Base-by-base conservation (phyloP, 495 filamentous ascomycete genomes). In the Echria macrotheca region DNA sequence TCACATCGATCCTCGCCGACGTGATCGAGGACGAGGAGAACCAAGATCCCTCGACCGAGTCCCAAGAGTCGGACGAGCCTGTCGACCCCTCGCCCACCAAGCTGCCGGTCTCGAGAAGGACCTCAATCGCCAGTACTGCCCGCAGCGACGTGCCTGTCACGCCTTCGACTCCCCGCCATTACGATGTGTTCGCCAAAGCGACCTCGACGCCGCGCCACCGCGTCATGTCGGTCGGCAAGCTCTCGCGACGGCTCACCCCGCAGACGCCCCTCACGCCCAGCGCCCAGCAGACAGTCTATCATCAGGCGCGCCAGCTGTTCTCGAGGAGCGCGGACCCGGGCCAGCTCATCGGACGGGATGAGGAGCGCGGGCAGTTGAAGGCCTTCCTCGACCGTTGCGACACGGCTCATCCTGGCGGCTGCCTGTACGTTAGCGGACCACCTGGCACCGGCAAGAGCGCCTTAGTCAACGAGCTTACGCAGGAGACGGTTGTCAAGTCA, bases 361-460 rank as follows among this genome's bases (percentile, higher is more conserved):
- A 79, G 0, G 93, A 99, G 60, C 78, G 84, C 43, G 68, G 77
- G 15, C 81, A 91, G 44, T 69, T 99, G 18, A 64, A 70, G 3
- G 56, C 56, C 0, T 96, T 97, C 54, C 73, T 99, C 32, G 67
- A 77, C 28, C 73, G 78, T 31, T 80, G 84, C 50, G 67, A 84
- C 8, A 67, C 74, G 9, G 63, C 76, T 12, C 71, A 71, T 8
- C 75, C 77, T 15, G 84, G 86, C 40, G 88, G 89, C n/a, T 95
- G 90, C 61, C 75, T 95, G 29, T 99, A 99, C 61, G 82, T 99
- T 55, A 96, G 89, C 55, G 93, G 93, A 0, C 93, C 93, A 23
- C 93, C 93, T 2, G 93, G 93, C 1, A 97, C 94, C 4, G 93
- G 93, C 5, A 99, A 99, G 68, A 96, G 90, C 65, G 94, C 93